Evolutionary conservation across 495 filamentous ascomycete species (phyloP), one percentile per base, ranked within the genome.

Genomic region (Daldinia vernicosa): DNA sequence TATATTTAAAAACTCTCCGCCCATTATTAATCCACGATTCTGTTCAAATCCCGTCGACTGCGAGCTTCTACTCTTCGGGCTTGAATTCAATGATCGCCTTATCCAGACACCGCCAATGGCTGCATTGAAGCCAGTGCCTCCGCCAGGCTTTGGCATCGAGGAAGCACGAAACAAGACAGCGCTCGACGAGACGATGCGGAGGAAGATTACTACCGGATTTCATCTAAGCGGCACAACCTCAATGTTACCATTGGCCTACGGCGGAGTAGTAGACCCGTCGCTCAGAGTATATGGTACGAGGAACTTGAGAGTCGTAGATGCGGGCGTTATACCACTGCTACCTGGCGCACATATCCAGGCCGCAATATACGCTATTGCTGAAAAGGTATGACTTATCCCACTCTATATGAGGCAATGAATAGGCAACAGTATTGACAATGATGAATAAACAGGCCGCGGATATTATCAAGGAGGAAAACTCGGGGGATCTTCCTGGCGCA

Each of bases 301-400:
- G 53, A 76, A 78, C 12, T 33, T 80, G 59, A 80, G 82, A 47
- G 86, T 90, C 12, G 86, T 86, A 0, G 87, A 88, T 78, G 86
- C 86, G 5, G 85, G 84, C 22, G 75, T 90, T n/a, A 75, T 89
- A 28, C 89, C 89, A 2, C 68, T 90, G 57, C 81, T 89, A 27
- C 80, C 87, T 3, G 76, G 80, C 14, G 83, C 81, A 1, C 86
- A 90, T 77, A 78, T 84, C 27, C 80, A 80, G 32, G 75, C 83
- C 1, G 86, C 83, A 0, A 75, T 88, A 4, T 91, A 90, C 72
- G 87, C 87, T 0, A 74, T 91, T 65, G 88, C 87, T 2, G 88
- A 90, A 71, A 84, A 82, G 76, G 87, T 81, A 60, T 17, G 56
- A 69, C 12, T 7, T 35, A 35, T 35, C 51, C 27, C 6, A 0